A percentile compares a stretch with the other conserved stretches of the same genome.
Evolutionary conservation across 768 basidiomycete species (phyloP).

Genomic region (Ramaria sp.): DNA sequence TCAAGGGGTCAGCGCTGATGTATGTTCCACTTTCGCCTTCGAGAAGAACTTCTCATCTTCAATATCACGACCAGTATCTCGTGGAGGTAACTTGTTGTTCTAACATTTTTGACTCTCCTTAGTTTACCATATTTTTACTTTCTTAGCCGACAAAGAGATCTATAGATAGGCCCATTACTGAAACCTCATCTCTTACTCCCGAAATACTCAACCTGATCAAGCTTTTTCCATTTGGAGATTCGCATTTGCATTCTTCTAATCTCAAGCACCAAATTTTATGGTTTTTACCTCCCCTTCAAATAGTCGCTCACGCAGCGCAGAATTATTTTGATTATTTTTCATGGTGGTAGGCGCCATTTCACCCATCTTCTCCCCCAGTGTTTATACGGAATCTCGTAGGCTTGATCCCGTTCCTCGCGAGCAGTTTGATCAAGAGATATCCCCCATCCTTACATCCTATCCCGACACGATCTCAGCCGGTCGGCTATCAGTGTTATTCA

Average conservation of each 20-base stretch:
- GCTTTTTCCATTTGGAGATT: not conserved
- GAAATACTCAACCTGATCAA: not conserved
- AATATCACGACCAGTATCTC: too few relatives aligned
- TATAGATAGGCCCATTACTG: not conserved
- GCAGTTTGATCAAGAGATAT: slow-evolving; percentile 34
- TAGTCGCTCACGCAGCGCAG: slow-evolving; percentile 27
- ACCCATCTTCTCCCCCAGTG: slow-evolving; percentile 1
- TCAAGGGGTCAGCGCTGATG: slow-evolving; percentile 37
- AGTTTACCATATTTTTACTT: not conserved
- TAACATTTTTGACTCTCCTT: not conserved
- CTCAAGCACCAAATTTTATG: slow-evolving; percentile 3
- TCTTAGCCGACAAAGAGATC: not conserved
- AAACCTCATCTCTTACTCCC: not conserved
- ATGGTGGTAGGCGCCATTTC: slow-evolving; percentile 42
- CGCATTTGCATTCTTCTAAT: not conserved
- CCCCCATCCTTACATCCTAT: slow-evolving; percentile 21
- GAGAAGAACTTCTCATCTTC: not conserved
- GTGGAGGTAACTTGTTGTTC: not conserved
- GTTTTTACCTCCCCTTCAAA: slow-evolving; percentile 29
- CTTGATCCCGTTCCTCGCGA: slow-evolving; percentile 32
- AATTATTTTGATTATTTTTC: slow-evolving; percentile 33
- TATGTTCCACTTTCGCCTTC: slow-evolving; percentile 14
- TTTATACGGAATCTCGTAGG: slow-evolving; percentile 19
- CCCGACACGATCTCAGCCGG: slow-evolving; percentile 33
- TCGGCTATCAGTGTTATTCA: slow-evolving; percentile 40